Conservation (phyloP, 371 early-diverging fungal genomes). For the Apophysomyces trapeziformis region DNA sequence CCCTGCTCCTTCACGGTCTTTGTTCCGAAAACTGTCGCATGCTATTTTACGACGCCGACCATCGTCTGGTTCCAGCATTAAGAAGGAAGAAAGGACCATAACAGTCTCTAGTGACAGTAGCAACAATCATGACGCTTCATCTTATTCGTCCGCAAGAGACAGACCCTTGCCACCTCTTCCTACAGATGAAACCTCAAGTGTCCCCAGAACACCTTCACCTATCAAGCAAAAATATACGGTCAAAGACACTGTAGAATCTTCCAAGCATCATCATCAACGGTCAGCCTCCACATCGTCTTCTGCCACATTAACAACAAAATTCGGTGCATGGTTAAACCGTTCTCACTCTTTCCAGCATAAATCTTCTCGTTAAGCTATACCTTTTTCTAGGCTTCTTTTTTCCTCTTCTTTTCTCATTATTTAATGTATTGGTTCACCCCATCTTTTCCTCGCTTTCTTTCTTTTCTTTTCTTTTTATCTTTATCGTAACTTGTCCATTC, state of each 20-base stretch:
- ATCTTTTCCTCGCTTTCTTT: background rate
- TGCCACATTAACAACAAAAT: conserved; percentile 12
- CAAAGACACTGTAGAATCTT: conserved; percentile 6
- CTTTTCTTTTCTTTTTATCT: background rate
- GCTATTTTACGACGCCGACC: conserved; percentile 22
- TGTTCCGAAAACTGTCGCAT: conserved; percentile 26
- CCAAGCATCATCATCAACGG: conserved; percentile 13
- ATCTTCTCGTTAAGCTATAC: background rate
- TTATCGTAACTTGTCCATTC: too few relatives aligned
- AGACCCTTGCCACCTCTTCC: conserved; percentile 16
- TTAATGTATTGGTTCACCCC: background rate
- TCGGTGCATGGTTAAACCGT: conserved; percentile 25
- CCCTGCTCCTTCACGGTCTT: conserved; percentile 12
- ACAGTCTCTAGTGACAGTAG: background rate
- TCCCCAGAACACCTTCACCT: background rate
- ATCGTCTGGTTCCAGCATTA: background rate
- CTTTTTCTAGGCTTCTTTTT: background rate
- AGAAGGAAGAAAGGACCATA: conserved; percentile 2
- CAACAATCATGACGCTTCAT: background rate
- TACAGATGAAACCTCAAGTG: background rate
- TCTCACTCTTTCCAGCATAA: conserved; percentile 21
- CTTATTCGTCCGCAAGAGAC: background rate
- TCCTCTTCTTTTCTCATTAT: background rate
- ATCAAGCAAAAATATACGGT: background rate
- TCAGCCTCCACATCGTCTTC: conserved; percentile 12